Percentiles rank a stretch among this genome's conserved stretches.
These are phyloP conservation scores for Chenopodium album DNA, from an alignment of 148 eudicot species.

Conservation along the genomic window DNA sequence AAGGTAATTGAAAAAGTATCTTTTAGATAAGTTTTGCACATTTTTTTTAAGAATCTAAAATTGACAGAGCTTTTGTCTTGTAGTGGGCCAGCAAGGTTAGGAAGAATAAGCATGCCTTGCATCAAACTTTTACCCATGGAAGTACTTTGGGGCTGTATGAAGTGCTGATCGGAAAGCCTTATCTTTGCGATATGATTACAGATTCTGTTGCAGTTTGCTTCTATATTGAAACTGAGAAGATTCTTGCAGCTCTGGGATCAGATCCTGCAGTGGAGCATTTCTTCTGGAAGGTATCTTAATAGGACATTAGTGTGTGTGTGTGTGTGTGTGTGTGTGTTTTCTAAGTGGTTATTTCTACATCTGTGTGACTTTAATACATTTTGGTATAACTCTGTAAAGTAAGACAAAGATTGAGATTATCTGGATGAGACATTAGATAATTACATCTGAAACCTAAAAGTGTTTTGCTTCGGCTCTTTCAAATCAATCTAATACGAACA, in stretches of 20 bases:
- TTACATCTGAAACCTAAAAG: background rate
- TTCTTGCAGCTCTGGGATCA: constrained; percentile 54
- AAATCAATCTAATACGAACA: background rate
- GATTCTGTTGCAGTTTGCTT: constrained; percentile 88
- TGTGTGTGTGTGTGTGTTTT: no score
- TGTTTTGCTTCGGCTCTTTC: background rate
- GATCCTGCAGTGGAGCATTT: constrained; percentile 76
- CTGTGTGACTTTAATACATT: background rate
- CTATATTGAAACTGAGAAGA: constrained; percentile 66
- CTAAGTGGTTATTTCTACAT: background rate
- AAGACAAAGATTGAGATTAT: background rate
- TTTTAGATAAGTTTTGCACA: background rate
- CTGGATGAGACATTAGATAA: background rate
- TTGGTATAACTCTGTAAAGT: background rate
- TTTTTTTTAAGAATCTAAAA: background rate
- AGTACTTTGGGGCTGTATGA: constrained; percentile 90
- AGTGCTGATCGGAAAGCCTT: constrained; percentile 80
- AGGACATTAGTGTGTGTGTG: background rate
- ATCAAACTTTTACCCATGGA: constrained; percentile 86
- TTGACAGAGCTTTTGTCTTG: constrained; percentile 25
- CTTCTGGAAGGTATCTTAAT: constrained; percentile 69
- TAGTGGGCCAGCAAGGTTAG: constrained; percentile 78
- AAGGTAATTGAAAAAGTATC: constrained; percentile 50
- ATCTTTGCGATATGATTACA: constrained; percentile 68
- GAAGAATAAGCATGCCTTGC: constrained; percentile 58